Base-by-base conservation (phyloP, 345 rosid species). In the Xanthoceras sorbifolium region DNA sequence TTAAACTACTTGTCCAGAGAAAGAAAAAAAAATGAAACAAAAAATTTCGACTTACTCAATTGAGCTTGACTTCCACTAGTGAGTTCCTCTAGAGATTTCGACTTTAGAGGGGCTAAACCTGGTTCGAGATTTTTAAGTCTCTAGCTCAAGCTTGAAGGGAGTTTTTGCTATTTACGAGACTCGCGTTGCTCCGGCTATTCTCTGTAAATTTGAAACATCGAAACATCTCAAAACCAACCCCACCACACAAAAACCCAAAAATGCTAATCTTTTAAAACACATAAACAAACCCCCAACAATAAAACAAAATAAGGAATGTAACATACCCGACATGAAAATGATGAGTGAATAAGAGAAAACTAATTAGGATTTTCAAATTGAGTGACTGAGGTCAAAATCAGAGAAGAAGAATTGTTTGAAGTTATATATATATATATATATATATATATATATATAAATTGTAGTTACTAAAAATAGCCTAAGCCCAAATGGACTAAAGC, bases 81-180 rank as follows among this genome's bases (percentile, higher is more conserved):
- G 18, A 46, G 42, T 38, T 38, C 42, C 42, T 38, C 42, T 46
- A 46, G 52, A 46, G 52, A 46, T 14, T 14, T 46, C 42, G 18
- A 46, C 18, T 46, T 46, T 3, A 12, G 52, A 46, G 3, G 4
- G 3, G 1, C 18, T 15, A 8, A 46, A 14, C 18, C 18, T 15
- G 18, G 20, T 46, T 42, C 1, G 52, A 9, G 52, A 12, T 46
- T 46, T 36, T n/a, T n/a, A n/a, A n/a, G n/a, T n/a, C n/a, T n/a
- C n/a, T n/a, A n/a, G n/a, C 34, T 25, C 64, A 60, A 85, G 85
- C 88, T 89, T 89, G 92, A 90, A 89, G 23, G 90, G 80, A 70
- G 84, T 85, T 75, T 86, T 90, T 68, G 90, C 90, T 94, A 92
- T 92, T 82, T n/a, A 74, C 67, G 64, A 46, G 34, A 46, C 66